These are phyloP conservation scores for Sphagnum tenellum DNA, from an alignment of 225 moss, liverwort and hornwort species.

Conservation along the genomic window DNA sequence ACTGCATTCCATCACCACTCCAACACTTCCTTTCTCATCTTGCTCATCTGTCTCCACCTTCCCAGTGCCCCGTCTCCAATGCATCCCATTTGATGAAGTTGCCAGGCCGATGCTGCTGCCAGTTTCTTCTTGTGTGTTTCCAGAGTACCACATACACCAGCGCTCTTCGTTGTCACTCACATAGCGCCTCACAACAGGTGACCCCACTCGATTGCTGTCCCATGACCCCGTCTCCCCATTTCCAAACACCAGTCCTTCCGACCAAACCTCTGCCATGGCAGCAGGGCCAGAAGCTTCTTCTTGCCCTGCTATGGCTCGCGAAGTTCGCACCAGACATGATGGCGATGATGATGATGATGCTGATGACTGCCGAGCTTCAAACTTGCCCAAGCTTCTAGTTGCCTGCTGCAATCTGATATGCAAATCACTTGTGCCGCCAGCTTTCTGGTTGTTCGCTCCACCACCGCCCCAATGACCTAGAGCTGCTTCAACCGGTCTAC, in stretches of 20 bases:
- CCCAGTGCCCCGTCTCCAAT: slow-evolving; percentile 31
- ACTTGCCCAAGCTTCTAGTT: too few species aligned
- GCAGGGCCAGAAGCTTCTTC: slow-evolving; percentile 13
- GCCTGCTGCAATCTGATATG: too few species aligned
- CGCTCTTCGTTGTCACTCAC: slow-evolving; percentile 54
- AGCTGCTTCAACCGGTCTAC: too few species aligned
- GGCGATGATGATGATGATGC: too few species aligned
- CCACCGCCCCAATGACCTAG: too few species aligned
- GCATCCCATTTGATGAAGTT: slow-evolving; percentile 43
- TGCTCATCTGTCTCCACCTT: slow-evolving; percentile 35
- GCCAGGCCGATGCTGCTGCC: slow-evolving; percentile 39
- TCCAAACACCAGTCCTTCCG: slow-evolving; percentile 33
- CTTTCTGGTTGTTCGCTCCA: too few species aligned
- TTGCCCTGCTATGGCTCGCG: slow-evolving; percentile 18
- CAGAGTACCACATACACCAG: slow-evolving; percentile 57
- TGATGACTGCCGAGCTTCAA: too few species aligned
- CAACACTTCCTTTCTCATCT: slow-evolving; percentile 39
- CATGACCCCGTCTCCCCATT: slow-evolving; percentile 24
- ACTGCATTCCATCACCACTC: slow-evolving; percentile 38
- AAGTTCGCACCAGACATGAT: not conserved
- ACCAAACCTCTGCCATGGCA: slow-evolving; percentile 16
- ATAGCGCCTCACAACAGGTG: slow-evolving; percentile 38
- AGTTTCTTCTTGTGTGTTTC: slow-evolving; percentile 16
- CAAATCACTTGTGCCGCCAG: too few species aligned
- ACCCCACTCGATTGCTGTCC: slow-evolving; percentile 30